These are phyloP conservation scores for Anthoceros angustus DNA, from an alignment of 225 moss, liverwort and hornwort genomes.

Conservation along the genomic window DNA sequence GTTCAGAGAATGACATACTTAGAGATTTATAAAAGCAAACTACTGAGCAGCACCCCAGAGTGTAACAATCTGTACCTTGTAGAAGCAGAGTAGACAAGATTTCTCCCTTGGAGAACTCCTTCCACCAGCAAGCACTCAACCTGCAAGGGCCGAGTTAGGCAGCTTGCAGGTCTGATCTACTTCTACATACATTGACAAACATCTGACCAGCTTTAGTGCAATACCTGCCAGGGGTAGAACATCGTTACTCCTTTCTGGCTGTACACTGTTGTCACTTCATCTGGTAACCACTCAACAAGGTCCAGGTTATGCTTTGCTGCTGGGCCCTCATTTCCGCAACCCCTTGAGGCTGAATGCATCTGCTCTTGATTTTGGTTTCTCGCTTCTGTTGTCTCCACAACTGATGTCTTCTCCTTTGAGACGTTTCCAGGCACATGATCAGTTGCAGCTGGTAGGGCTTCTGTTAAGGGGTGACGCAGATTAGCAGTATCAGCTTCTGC, in stretches of 20 bases:
- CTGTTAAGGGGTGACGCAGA: background rate
- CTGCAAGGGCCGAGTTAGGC: conserved; percentile 21
- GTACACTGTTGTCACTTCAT: conserved; percentile 50
- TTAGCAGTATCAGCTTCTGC: background rate
- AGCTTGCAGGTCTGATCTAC: background rate
- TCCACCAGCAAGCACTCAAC: conserved; percentile 70
- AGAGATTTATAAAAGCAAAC: conserved; percentile 3
- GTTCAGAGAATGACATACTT: background rate
- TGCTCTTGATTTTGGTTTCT: background rate
- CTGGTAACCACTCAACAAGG: conserved; percentile 67
- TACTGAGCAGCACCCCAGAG: conserved; percentile 8
- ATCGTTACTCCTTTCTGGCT: conserved; percentile 50
- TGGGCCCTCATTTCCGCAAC: conserved; percentile 8
- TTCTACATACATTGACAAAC: background rate
- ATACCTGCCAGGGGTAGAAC: conserved; percentile 91
- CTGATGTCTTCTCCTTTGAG: background rate
- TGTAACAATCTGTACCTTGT: conserved; percentile 43
- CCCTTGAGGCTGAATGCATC: conserved; percentile 10
- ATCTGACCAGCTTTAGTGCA: background rate
- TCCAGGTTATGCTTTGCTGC: conserved; percentile 24
- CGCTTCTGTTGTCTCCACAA: background rate
- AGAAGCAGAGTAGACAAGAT: conserved; percentile 87
- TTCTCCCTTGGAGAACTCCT: conserved; percentile 77
- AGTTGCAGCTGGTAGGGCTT: background rate
- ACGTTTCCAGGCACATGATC: background rate